phyloP scores from a whole-genome alignment of 2,329 filamentous ascomycete species.

The Ascochyta pisi region DNA sequence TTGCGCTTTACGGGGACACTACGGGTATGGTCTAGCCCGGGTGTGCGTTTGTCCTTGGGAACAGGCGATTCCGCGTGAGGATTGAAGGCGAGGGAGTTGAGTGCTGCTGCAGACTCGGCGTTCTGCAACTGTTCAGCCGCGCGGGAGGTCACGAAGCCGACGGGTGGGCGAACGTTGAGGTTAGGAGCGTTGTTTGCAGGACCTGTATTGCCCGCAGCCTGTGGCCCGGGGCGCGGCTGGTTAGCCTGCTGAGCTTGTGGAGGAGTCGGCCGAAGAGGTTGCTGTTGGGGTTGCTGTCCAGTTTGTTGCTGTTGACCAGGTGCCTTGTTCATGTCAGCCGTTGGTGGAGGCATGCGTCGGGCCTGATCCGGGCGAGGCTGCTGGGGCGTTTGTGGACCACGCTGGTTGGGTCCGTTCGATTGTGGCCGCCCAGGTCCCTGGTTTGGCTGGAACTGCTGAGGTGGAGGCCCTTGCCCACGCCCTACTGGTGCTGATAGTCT shows the following conservation, averaged over 20 bases:
- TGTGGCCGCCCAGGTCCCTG: slow-evolving; percentile 29
- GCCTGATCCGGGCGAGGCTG: slow-evolving; percentile 30
- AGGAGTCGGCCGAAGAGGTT: slow-evolving; percentile 34
- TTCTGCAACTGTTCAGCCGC: slow-evolving; percentile 52
- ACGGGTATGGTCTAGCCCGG: slow-evolving; percentile 80
- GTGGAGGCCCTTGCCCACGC: slow-evolving; percentile 27
- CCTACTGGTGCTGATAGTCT: slow-evolving; percentile 34
- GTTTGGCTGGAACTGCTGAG: slow-evolving; percentile 37
- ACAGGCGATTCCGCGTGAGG: slow-evolving; percentile 66
- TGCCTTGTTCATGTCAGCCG: slow-evolving; percentile 27
- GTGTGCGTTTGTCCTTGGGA: slow-evolving; percentile 78
- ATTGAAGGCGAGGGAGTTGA: slow-evolving; percentile 54
- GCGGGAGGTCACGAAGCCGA: slow-evolving; percentile 57
- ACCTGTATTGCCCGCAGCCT: slow-evolving; percentile 12
- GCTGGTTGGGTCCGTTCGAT: slow-evolving; percentile 34
- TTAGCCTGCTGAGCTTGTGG: slow-evolving; percentile 32
- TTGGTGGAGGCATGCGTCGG: slow-evolving; percentile 32
- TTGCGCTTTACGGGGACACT: slow-evolving; percentile 74
- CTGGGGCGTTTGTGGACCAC: slow-evolving; percentile 40
- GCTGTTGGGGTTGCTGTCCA: slow-evolving; percentile 28
- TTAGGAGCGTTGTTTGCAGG: slow-evolving; percentile 23
- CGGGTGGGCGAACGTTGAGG: slow-evolving; percentile 36
- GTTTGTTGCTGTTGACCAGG: slow-evolving; percentile 29
- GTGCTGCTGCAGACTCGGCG: slow-evolving; percentile 34
- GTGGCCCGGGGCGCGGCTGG: slow-evolving; percentile 23